Evolutionary conservation across 768 basidiomycete genomes (phyloP).

Genomic region (Tricholoma sp.): DNA sequence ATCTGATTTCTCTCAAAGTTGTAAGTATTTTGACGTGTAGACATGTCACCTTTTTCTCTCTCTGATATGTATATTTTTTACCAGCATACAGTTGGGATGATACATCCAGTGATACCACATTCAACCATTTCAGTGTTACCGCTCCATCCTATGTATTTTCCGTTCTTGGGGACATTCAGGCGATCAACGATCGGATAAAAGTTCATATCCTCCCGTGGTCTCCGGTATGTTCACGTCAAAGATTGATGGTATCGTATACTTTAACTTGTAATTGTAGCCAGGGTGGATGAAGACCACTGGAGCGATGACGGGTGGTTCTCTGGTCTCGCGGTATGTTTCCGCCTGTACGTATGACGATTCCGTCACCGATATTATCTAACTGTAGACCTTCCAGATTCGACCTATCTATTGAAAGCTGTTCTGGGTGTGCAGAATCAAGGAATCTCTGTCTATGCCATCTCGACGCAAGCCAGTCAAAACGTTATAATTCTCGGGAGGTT

Average conservation of each 20-base stretch:
- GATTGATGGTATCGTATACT: too few relatives aligned
- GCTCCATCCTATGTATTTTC: slow-evolving; percentile 61
- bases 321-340: slow-evolving; percentile 42
- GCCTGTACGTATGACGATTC: slow-evolving; percentile 35
- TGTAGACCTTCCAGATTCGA: slow-evolving; percentile 44
- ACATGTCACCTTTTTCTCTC: background rate
- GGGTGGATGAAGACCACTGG: slow-evolving; percentile 73
- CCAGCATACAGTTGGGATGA: slow-evolving; percentile 68
- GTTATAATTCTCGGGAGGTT: background rate
- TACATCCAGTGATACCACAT: slow-evolving; percentile 52
- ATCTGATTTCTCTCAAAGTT: slow-evolving; percentile 60
- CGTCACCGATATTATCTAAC: background rate
- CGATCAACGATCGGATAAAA: slow-evolving; percentile 46
- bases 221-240: slow-evolving; percentile 47
- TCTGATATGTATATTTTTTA: background rate
- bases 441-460: slow-evolving; percentile 57
- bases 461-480: slow-evolving; percentile 35
- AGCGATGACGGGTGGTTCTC: slow-evolving; percentile 62
- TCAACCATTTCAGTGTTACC: slow-evolving; percentile 52
- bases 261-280: slow-evolving; percentile 41
- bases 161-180: slow-evolving; percentile 57
- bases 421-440: slow-evolving; percentile 65
- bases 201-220: slow-evolving; percentile 71
- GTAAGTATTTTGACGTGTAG: slow-evolving; percentile 26
- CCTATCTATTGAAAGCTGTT: slow-evolving; percentile 65